Base-by-base conservation (phyloP, 2,329 filamentous ascomycete species). In the Aureobasidium sp. region DNA sequence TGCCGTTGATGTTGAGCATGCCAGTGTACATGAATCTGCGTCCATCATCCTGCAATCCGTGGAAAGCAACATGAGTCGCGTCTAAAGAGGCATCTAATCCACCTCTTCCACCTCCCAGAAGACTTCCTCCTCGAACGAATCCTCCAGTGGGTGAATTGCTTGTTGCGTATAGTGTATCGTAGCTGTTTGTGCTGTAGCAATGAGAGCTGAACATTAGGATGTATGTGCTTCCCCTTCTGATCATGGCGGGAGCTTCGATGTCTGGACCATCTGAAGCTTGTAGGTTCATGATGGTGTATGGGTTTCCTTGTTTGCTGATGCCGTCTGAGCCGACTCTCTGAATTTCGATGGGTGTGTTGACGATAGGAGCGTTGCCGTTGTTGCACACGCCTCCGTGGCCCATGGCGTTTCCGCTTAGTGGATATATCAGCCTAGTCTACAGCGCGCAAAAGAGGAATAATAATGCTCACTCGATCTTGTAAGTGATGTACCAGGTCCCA, bases 121-220 rank as follows among this genome's bases (percentile, higher is more conserved):
- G 29, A 7, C n/a, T 57, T 27, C 61, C 64, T 9, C 55, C 29
- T 44, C 65, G 64, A 11, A 47, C 53, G 41, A 64, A 69, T 0
- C 58, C 50, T 10, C 63, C 63, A 6, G 49, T 62, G 9, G 63
- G 39, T n/a, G 57, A 59, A 3, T n/a, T 21, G 16, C 61, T 59
- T 2, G 64, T 67, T 5, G 66, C 66, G 21, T 66, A 67, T 6
- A 65, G 59, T 16, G 70, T 67, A 49, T 69, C 67, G 59, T 72
- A 73, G 9, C 65, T 64, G 16, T 63, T 36, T 1, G 66, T 66
- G 37, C 49, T 64, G 61, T 67, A 73, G 62, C 71, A 73, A 32
- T 70, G 64, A 7, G 61, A 64, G 9, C 64, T 67, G 64, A 70
- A 73, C 57, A 73, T 71, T 3, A 73, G 66, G 0, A 68, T 65